Evolutionary conservation across 2,329 filamentous ascomycete genomes (phyloP), one percentile per base, ranked within the genome.

Genomic region (Penicillium sp.): DNA sequence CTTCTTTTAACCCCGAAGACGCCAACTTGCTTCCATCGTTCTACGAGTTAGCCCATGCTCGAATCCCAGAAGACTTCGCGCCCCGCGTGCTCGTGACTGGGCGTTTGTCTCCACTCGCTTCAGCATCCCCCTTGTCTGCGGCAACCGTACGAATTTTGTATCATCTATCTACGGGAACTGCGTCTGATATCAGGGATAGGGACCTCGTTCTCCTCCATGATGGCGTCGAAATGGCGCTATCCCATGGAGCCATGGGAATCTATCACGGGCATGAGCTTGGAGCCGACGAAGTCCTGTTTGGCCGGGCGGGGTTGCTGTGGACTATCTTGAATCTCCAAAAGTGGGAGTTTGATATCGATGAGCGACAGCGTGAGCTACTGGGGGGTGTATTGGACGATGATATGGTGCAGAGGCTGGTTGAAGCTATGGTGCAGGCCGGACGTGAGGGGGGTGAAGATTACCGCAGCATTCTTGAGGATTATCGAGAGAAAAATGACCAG

Each of bases 261-360:
- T 76, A 44, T 41, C 66, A 30, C 68, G 70, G 65, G 41, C 66
- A 64, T 13, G 66, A 66, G 17, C 70, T 75, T 55, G 78, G 78
- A 8, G 72, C 69, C 1, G 78, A 80, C 53, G 78, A 80, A 54
- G 63, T 78, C 35, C 47, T 80, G 5, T 79, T 72, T 60, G 78
- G 78, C 9, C 74, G 78, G 21, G 71, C 73, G 35, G 78, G 78
- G 1, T 64, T 80, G 5, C 59, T 80, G 1, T 77, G 75, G 73
- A 63, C 67, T 1, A 61, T 79, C 5, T 48, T 79, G 47, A 78
- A 77, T 35, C 62, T 79, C 19, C 67, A 77, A 47, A 60, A 65
- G 7, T 69, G 71, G 48, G n/a, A 31, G 7, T 71, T 69, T 23
- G 66, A 72, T 57, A 47, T 49, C 6, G 41, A 49, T 8, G 62